phyloP scores from a whole-genome alignment of 148 eudicot species.

The Chenopodium album region DNA sequence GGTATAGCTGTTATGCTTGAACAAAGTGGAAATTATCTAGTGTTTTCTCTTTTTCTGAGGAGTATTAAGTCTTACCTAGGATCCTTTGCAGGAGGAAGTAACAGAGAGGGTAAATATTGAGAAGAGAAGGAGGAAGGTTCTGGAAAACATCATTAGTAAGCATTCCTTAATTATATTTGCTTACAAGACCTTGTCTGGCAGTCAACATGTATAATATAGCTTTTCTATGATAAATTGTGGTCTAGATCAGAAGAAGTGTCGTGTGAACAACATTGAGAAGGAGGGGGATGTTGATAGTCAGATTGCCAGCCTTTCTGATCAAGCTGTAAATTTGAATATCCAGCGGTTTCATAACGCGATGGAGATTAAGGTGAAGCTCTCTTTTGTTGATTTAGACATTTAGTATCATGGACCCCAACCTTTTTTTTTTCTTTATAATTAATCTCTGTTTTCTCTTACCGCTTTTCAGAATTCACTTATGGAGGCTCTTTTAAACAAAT shows the following conservation, averaged over 20 bases:
- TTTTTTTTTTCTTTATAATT: background rate
- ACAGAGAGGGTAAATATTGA: conserved; percentile 32
- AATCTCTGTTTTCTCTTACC: background rate
- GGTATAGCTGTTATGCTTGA: conserved; percentile 43
- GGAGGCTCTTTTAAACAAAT: conserved; percentile 59
- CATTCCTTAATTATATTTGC: conserved; percentile 18
- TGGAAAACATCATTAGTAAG: conserved; percentile 70
- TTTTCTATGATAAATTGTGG: conserved; percentile 16
- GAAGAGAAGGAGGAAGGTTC: conserved; percentile 50
- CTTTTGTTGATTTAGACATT: conserved; percentile 7
- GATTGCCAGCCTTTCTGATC: conserved; percentile 51
- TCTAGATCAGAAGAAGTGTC: conserved; percentile 55
- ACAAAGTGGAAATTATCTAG: background rate
- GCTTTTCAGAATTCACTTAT: conserved; percentile 55
- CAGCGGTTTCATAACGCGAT: conserved; percentile 53
- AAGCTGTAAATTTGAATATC: conserved; percentile 47
- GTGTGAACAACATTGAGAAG: conserved; percentile 44
- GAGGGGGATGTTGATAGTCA: conserved; percentile 58
- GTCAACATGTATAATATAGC: conserved; percentile 5
- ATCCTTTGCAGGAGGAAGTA: conserved; percentile 61
- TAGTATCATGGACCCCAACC: background rate
- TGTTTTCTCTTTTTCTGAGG: background rate
- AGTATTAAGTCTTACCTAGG: background rate
- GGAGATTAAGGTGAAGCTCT: conserved; percentile 55
- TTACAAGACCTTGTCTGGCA: background rate